Percentiles rank a stretch among this genome's conserved stretches.
Conservation (phyloP, 139 green algal species). For the Astrephomene gubernaculifera region DNA sequence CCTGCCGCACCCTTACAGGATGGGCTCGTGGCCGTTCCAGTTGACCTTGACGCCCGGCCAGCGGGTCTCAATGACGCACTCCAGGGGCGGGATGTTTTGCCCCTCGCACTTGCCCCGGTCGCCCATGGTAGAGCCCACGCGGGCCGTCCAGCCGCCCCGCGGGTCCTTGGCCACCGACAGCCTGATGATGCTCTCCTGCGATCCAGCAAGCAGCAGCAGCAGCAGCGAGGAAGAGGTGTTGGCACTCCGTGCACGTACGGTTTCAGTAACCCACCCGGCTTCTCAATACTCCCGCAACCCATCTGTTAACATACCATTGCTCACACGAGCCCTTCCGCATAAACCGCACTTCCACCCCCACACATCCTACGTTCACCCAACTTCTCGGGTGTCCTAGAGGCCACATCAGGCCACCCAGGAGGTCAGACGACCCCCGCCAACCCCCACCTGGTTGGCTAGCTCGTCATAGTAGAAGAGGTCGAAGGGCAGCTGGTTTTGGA, state of each 20-base stretch:
- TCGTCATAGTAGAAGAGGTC: conserved; percentile 74
- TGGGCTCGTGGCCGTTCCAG: conserved; percentile 72
- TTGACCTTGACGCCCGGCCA: conserved; percentile 67
- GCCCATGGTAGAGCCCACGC: conserved; percentile 45
- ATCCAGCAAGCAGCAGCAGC: no score
- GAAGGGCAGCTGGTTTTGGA: conserved; percentile 50
- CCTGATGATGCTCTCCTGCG: conserved; percentile 18
- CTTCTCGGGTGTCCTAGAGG: no score
- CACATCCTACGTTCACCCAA: no score
- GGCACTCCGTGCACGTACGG: no score
- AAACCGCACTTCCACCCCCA: no score
- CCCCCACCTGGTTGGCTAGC: conserved; percentile 65
- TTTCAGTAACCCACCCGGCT: no score
- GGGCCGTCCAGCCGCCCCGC: conserved; percentile 48
- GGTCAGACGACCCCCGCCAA: background rate
- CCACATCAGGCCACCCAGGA: no score
- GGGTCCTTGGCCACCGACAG: conserved; percentile 37
- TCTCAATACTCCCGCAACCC: no score
- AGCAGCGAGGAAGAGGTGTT: no score
- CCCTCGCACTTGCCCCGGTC: conserved; percentile 67
- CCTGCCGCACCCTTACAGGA: no score
- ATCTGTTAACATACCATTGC: no score
- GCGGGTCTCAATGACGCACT: conserved; percentile 80
- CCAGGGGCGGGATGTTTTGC: conserved; percentile 67
- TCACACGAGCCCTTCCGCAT: no score